phyloP scores from a whole-genome alignment of 2,329 filamentous ascomycete genomes.

The Colletotrichum horii region DNA sequence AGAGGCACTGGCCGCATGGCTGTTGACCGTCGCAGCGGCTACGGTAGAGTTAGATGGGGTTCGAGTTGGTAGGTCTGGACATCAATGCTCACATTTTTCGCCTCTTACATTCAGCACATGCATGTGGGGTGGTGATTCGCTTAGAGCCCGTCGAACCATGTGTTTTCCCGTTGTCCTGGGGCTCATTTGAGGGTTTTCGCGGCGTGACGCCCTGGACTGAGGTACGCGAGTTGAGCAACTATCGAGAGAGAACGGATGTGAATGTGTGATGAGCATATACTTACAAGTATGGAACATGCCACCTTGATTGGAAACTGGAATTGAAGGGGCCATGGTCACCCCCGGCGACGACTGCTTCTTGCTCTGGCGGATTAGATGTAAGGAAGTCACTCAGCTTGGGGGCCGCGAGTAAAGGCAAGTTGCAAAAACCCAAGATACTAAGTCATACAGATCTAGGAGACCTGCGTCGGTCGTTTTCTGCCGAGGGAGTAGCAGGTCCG shows the following conservation, averaged over 20 bases:
- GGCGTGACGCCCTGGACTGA: conserved; percentile 24
- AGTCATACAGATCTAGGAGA: neutral
- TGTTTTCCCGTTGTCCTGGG: conserved; percentile 39
- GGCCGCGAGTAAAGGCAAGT: neutral
- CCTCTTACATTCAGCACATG: conserved; percentile 78
- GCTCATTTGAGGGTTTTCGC: conserved; percentile 17
- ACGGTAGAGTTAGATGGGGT: conserved; percentile 28
- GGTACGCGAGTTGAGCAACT: neutral
- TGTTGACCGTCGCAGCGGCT: conserved; percentile 80
- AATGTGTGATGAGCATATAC: neutral
- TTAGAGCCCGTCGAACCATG: conserved; percentile 44
- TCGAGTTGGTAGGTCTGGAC: neutral
- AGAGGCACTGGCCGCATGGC: conserved; percentile 82
- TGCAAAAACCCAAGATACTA: neutral
- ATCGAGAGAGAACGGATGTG: no score
- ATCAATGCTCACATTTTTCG: conserved; percentile 68
- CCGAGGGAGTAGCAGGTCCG: neutral
- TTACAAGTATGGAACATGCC: conserved; percentile 25
- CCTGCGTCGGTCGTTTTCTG: neutral
- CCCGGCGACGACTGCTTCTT: neutral
- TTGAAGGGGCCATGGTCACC: conserved; percentile 19
- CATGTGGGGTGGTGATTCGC: conserved; percentile 64
- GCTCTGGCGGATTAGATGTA: neutral
- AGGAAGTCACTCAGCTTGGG: neutral
- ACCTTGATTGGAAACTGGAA: conserved; percentile 20